Base-by-base conservation (phyloP, 129 eudicot species). In the Kitagawia praeruptora region DNA sequence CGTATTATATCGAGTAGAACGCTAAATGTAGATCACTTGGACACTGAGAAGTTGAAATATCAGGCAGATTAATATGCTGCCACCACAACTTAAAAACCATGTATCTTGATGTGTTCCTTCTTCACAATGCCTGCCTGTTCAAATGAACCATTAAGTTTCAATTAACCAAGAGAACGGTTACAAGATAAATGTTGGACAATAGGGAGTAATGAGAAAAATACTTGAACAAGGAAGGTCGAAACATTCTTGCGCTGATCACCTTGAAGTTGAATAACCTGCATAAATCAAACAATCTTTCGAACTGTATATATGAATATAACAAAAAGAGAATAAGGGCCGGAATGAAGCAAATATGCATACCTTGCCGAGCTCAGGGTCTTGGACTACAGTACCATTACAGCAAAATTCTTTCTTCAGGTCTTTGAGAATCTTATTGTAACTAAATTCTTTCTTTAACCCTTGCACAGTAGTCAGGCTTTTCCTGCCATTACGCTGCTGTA, bases 341-440 rank as follows among this genome's bases (percentile, higher is more conserved):
- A 28, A 19, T 9, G 6, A 42, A 75, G 70, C 66, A 51, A 34
- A 37, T 37, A 58, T 42, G 39, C 75, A 67, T 1, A 89, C 92
- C 92, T 92, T 88, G 85, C 97, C 92, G 18, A 92, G 91, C 82
- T 92, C 94, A 34, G 97, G 91, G 86, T 92, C 97, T 85, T 92
- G 97, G 49, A 92, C 97, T 61, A 89, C 94, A 23, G 97, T 92
- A 82, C 97, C 97, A 89, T 89, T 92, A 91, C 97, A 89, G 88
- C 97, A 89, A 81, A 92, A 92, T 83, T 89, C 94, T 82, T 91
- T 89, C 79, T 91, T 91, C 49, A 91, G 97, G 87, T 91, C 93
- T 79, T 91, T 91, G 61, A 91, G 92, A 48, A 91, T 91, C 84
- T 89, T 91, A 47, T 79, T 91, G 63, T 91, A 91, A 84, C 97